Base-by-base conservation (phyloP, 1,284 basidiomycete species). In the Cerrena zonata region DNA sequence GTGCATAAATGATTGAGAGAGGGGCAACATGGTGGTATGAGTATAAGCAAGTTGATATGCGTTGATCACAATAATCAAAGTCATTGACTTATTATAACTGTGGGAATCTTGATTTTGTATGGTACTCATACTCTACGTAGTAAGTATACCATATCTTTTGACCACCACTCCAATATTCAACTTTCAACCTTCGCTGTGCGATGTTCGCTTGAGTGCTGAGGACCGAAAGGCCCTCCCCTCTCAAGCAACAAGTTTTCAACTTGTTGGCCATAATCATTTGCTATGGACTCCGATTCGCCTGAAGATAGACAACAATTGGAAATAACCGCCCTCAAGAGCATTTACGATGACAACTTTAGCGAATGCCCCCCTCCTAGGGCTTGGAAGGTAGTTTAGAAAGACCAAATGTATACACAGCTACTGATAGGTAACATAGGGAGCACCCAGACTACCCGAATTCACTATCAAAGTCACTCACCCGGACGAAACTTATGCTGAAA, bases 181-280 rank as follows among this genome's bases (percentile, higher is more conserved):
- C 53, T 40, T 50, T 49, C 10, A 19, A 40, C 7, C 10, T 22
- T 5, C 10, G 56, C 54, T 51, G 59, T 54, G 57, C 61, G 58
- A 85, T 85, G 82, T 71, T 73, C 64, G 77, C 80, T 82, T 87
- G 84, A 87, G 79, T 74, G 76, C 78, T 67, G 79, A 79, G 84
- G 82, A 80, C 82, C 78, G 63, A 63, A 65, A 72, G 83, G 73
- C 73, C 80, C 78, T 82, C 76, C 73, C 74, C 73, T 75, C 64
- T 68, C 61, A 64, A 65, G 62, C 57, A 62, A 55, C 55, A 54
- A 57, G 54, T 57, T 53, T 46, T 52, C 55, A 39, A 47, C 56
- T 58, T 57, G 54, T 62, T 59, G 60, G 61, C 62, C 62, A 62
- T 57, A 61, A 64, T 63, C 58, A 57, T 61, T 65, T 53, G 37